Evolutionary conservation across 1,139 yeast species (phyloP), one percentile per base, ranked within the genome.

Genomic region (Magnusiomyces fungicola): DNA sequence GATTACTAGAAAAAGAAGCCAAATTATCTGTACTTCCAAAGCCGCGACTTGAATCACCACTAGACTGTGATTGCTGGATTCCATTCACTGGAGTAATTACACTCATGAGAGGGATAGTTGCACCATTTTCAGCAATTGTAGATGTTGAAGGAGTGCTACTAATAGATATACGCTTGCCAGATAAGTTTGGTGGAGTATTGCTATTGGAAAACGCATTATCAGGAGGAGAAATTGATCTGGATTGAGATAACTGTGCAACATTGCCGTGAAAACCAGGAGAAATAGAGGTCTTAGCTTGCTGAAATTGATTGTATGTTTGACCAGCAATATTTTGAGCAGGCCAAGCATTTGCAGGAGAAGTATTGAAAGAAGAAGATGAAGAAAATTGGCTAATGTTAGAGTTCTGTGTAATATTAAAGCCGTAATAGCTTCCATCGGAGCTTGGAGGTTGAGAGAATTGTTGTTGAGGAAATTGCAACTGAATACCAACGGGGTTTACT

Each of bases 401-500:
- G n/a, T 41, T n/a, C n/a, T n/a, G n/a, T n/a, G n/a, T n/a, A n/a
- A n/a, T n/a, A n/a, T n/a, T n/a, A n/a, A n/a, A n/a, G n/a, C n/a
- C n/a, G n/a, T n/a, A n/a, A n/a, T n/a, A n/a, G n/a, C n/a, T n/a
- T n/a, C n/a, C n/a, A n/a, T n/a, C n/a, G n/a, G n/a, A n/a, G n/a
- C n/a, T 45, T 47, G 1, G 50, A 29, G 22, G 34, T 23, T 34
- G 24, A 34, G 24, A 14, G 41, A 33, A 16, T 30, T 32, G 10
- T 33, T 27, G 30, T 22, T 39, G 37, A n/a, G 16, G 10, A 41
- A n/a, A 37, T 23, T 39, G 29, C 19, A 22, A n/a, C n/a, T 32
- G 34, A 14, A 32, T n/a, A 32, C 5, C 16, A n/a, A 16, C 14
- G n/a, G 6, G 21, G 38, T 19, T 18, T 25, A 29, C 37, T 16